Base-by-base conservation (phyloP, 805 yeast genomes). In the Priceomyces castillae region DNA sequence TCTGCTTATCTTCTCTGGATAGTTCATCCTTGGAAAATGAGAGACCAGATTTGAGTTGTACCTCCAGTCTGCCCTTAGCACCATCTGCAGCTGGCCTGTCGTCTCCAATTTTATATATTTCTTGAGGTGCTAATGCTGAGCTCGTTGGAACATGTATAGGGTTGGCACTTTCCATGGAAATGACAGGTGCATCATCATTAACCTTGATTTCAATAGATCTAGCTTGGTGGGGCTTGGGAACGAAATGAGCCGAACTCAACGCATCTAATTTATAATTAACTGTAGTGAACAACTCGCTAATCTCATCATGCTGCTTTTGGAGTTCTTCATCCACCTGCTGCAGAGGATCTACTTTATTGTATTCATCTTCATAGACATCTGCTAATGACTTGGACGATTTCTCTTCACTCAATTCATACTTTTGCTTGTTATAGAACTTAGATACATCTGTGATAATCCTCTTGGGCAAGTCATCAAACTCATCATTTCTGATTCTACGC, bases 161-260 rank as follows among this genome's bases (percentile, higher is more conserved):
- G 67, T 90, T 97, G 1, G 97, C 94, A 58, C 94, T 98, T 67
- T 92, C 99, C 96, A 92, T 87, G 1, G 84, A 59, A 39, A 94
- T 84, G 1, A 96, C 77, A 4, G 96, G 83, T 44, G 90, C 85
- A 30, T 54, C 57, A 44, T 67, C 73, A 26, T 57, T 60, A 30
- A 90, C 88, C 60, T 85, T 88, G 58, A 94, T 82, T 45, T 86
- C 90, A 48, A 92, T 69, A 17, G 83, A 68, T 54, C 87, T 85
- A 51, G 56, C 61, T 61, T 86, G 83, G 30, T 86, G 81, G 14
- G 96, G 96, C 64, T 85, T 87, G 40, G 99, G 99, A 47, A 90
- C 78, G 69, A 85, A 94, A 61, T 90, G 95, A 50, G 97, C 95
- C n/a, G 97, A 90, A 40, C 95, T 81, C 44, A 92, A 73, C 4